Conservation (phyloP, 2,329 filamentous ascomycete genomes). For the Pezicula rhizophila region DNA sequence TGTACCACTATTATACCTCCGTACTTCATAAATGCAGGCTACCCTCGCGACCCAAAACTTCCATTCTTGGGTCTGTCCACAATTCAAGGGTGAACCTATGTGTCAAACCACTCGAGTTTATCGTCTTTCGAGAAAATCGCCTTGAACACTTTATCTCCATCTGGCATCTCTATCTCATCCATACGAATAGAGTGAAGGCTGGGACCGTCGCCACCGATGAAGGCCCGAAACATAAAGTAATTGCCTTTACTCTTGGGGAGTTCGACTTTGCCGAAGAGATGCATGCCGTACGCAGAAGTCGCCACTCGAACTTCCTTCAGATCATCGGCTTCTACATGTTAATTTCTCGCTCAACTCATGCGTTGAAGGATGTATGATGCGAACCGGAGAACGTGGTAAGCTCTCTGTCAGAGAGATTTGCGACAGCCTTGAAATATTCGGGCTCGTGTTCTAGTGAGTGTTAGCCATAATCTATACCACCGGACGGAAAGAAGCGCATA, state of each 20-base stretch:
- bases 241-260: slow-evolving; percentile 34
- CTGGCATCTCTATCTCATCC: slow-evolving; percentile 36
- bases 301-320: slow-evolving; percentile 39
- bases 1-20: not conserved
- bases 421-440: slow-evolving; percentile 47
- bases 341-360: slow-evolving; percentile 23
- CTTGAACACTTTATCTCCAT: slow-evolving; percentile 37
- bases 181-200: slow-evolving; percentile 40
- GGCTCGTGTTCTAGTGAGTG: slow-evolving; percentile 42
- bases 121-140: slow-evolving; percentile 43
- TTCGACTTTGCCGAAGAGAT: slow-evolving; percentile 43
- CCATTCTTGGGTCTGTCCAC: not conserved
- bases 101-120: slow-evolving; percentile 48
- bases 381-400: slow-evolving; percentile 27
- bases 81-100: slow-evolving; percentile 16
- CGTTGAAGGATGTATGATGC: slow-evolving; percentile 2
- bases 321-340: slow-evolving; percentile 32
- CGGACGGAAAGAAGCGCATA: slow-evolving; percentile 17
- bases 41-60: not conserved
- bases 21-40: not conserved
- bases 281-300: slow-evolving; percentile 40
- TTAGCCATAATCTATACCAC: not conserved
- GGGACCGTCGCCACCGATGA: slow-evolving; percentile 36
- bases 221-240: slow-evolving; percentile 43
- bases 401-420: slow-evolving; percentile 20